Evolutionary conservation across 202 grass and related monocot species (phyloP), one percentile per base, ranked within the genome.

Genomic region (Schoenoplectus triqueter): DNA sequence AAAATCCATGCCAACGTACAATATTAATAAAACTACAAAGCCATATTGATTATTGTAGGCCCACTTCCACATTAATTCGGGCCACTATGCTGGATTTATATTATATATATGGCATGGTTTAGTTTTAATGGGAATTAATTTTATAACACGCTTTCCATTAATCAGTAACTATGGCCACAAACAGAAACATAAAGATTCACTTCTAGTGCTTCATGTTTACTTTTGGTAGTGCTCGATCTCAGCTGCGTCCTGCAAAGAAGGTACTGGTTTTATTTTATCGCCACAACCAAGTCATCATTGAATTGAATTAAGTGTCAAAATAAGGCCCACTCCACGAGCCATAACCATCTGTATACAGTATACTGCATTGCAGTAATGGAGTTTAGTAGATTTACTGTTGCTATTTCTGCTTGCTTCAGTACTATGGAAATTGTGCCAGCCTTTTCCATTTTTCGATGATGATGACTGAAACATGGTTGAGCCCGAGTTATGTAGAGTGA

Each of bases 211-310:
- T 40, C 5, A 45, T 79, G 7, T 45, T 79, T 60, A 10, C 14
- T 79, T 79, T 61, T 79, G 55, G 14, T 79, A 79, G 61, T 31
- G 31, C 31, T 77, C 21, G 6, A 79, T 60, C 73, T 62, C 18
- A 61, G 54, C 73, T 31, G 46, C 2, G 1, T 73, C 69, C 47
- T 71, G 68, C 51, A 56, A 15, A 42, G n/a, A 31, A 17, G 55
- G 19, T 19, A 11, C 0, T 51, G 31, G 31, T 76, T 14, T 15
- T 76, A 31, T 76, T 6, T 66, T 48, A 18, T 70, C 15, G 57
- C 20, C 39, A n/a, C 1, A 70, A 54, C 48, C 31, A 83, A 83
- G 20, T 69, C 56, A 83, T 83, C 49, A 83, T 56, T 69, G 47
- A 52, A 71, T 42, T 69, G 19, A 67, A 71, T 69, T 56, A 67